Evolutionary conservation across 2,329 filamentous ascomycete genomes (phyloP), one percentile per base, ranked within the genome.

Genomic region (Xylaria multiplex): DNA sequence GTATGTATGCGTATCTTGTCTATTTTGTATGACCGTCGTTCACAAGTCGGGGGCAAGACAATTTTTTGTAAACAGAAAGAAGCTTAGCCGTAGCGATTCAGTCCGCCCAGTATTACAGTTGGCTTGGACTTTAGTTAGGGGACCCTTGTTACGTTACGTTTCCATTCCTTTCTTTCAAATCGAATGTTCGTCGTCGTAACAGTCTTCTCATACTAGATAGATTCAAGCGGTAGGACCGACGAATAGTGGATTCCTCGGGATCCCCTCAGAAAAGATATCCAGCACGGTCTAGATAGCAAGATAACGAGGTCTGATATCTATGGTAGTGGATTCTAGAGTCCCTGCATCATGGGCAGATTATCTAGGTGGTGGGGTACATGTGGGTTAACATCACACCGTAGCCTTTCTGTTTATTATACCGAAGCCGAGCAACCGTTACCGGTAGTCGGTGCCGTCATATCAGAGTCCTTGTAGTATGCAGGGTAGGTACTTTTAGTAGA

Each of bases 351-450:
- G 22, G 22, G 9, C 13, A 49, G 6, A 19, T 4, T 35, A 27
- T 13, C 32, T n/a, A 54, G 50, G 2, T 43, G 53, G 37, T 30
- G 52, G 52, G 52, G 52, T 55, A 37, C 37, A 27, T 27, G 37
- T 55, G 52, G 52, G 42, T 32, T 43, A 19, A 24, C 30, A 32
- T 13, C 53, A 55, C 53, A 55, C 53, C 52, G 52, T 37, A 55
- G 43, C 52, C 52, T 55, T 22, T 55, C 22, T 8, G 37, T 40
- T 40, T 55, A 30, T 22, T 24, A 24, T 22, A 53, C 32, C 6
- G 35, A n/a, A 55, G 6, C 37, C 30, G 13, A 43, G 19, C 37
- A 14, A 6, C 7, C 27, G 37, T 32, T 27, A 43, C 35, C 13
- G 22, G 37, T n/a, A 30, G 53, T 45, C 19, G 14, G 35, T 43